Percentiles rank a stretch among this genome's conserved stretches.
Conservation (phyloP, 1,284 basidiomycete species). For the Papiliotrema laurentii region DNA sequence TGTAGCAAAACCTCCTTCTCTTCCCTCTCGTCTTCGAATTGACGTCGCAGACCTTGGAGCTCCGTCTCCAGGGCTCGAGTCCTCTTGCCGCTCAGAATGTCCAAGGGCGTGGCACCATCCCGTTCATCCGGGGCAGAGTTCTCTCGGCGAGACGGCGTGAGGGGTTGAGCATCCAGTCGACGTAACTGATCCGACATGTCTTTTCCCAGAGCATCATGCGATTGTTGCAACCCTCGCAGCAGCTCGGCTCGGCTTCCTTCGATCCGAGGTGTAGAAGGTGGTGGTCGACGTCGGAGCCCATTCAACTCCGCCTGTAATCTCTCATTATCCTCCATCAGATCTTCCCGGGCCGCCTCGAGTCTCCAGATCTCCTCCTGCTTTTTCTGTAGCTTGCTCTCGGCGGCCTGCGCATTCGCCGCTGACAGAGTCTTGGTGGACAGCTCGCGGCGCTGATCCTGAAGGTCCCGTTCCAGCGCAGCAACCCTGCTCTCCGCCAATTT, state of each 20-base stretch:
- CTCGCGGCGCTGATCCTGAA: conserved; percentile 35
- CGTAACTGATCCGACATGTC: conserved; percentile 44
- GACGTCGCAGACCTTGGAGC: conserved; percentile 26
- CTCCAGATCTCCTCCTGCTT: conserved; percentile 29
- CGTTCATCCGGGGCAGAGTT: conserved; percentile 16
- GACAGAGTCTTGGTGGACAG: conserved; percentile 22
- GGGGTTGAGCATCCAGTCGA: conserved; percentile 27
- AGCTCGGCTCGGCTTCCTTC: conserved; percentile 30
- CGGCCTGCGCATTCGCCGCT: conserved; percentile 9
- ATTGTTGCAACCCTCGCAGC: conserved; percentile 39
- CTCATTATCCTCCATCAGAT: conserved; percentile 22
- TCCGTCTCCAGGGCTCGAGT: conserved; percentile 29
- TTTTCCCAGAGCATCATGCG: conserved; percentile 38
- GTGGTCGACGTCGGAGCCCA: conserved; percentile 11
- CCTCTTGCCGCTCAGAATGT: conserved; percentile 15
- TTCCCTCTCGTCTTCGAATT: conserved; percentile 34
- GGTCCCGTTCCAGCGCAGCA: conserved; percentile 35
- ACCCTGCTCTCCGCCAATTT: conserved; percentile 29
- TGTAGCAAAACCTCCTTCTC: conserved; percentile 37
- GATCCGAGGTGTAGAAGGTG: conserved; percentile 9
- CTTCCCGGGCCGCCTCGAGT: conserved; percentile 25
- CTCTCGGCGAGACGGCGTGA: conserved; percentile 26
- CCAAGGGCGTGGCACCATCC: conserved; percentile 8
- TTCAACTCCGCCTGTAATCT: conserved; percentile 23
- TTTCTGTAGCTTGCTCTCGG: conserved; percentile 12